These are phyloP conservation scores for Durio zibethinus DNA, from an alignment of 345 rosid species.

Conservation along the genomic window DNA sequence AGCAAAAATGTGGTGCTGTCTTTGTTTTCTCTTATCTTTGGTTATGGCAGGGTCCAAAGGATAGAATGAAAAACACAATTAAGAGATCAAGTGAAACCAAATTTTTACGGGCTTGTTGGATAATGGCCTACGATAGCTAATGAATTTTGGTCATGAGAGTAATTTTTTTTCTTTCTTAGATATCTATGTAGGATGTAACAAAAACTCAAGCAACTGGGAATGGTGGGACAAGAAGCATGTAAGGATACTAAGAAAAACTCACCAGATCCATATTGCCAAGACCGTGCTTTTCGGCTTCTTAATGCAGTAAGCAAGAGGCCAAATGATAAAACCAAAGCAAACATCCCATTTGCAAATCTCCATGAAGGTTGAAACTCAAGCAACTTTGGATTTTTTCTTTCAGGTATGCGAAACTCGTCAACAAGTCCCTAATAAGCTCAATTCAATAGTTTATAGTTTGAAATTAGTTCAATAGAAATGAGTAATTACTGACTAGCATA, in stretches of 20 bases:
- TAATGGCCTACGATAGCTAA: background rate
- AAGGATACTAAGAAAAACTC: constrained; percentile 19
- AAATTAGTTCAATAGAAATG: background rate
- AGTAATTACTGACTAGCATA: background rate
- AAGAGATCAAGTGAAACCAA: background rate
- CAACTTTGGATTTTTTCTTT: constrained; percentile 61
- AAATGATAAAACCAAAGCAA: constrained; percentile 72
- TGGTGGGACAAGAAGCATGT: constrained; percentile 2
- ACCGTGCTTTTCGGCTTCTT: constrained; percentile 78
- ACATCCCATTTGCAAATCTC: constrained; percentile 95
- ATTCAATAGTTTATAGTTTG: constrained; percentile 12
- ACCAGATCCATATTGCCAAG: constrained; percentile 93
- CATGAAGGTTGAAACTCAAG: constrained; percentile 69
- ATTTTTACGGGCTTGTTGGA: background rate
- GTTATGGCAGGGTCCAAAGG: background rate
- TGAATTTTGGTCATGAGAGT: background rate
- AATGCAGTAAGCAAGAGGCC: constrained; percentile 76
- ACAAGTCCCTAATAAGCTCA: constrained; percentile 59
- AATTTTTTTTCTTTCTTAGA: background rate
- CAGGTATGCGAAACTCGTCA: constrained; percentile 76
- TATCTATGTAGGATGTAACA: background rate
- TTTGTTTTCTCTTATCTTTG: background rate
- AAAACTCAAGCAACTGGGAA: constrained; percentile 3
- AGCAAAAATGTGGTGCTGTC: background rate
- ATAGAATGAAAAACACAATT: background rate